These are phyloP conservation scores for Ochetophila trinervis DNA, from an alignment of 306 rosid genomes.

Conservation along the genomic window DNA sequence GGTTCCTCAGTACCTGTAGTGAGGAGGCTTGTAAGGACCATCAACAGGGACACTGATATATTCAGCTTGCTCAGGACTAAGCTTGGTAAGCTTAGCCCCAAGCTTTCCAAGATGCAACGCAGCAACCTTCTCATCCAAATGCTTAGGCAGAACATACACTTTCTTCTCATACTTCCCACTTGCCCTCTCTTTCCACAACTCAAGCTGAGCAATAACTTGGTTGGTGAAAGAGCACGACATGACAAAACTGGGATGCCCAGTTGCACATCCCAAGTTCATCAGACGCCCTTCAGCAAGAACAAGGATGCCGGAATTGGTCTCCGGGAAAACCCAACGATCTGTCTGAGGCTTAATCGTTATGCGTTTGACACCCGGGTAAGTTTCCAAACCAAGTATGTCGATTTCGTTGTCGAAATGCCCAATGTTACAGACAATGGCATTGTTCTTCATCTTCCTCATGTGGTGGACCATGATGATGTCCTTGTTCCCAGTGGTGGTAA, in stretches of 20 bases:
- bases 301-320: conserved; percentile 59
- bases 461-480: conserved; percentile 79
- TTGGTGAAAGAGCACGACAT: conserved; percentile 99
- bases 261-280: conserved; percentile 99
- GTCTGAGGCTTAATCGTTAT: conserved; percentile 93
- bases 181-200: conserved; percentile 78
- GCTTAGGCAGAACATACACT: conserved; percentile 89
- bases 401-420: conserved; percentile 98
- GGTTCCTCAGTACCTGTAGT: conserved; percentile 69
- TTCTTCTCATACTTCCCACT: conserved; percentile 82
- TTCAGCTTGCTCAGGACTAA: conserved; percentile 78
- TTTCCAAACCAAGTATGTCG: conserved; percentile 77
- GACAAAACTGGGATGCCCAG: conserved; percentile 98
- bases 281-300: conserved; percentile 91
- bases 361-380: conserved; percentile 77
- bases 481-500: conserved; percentile 96
- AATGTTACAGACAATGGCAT: conserved; percentile 90
- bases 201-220: conserved; percentile 96
- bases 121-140: conserved; percentile 97
- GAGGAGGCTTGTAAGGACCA: conserved; percentile 95
- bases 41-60: conserved; percentile 83
- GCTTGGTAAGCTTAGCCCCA: conserved; percentile 91
- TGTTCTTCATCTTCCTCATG: conserved; percentile 98
- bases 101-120: conserved; percentile 91
- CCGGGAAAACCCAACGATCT: conserved; percentile 94